Base-by-base conservation (phyloP, 768 basidiomycete species). In the Suillus subluteus region DNA sequence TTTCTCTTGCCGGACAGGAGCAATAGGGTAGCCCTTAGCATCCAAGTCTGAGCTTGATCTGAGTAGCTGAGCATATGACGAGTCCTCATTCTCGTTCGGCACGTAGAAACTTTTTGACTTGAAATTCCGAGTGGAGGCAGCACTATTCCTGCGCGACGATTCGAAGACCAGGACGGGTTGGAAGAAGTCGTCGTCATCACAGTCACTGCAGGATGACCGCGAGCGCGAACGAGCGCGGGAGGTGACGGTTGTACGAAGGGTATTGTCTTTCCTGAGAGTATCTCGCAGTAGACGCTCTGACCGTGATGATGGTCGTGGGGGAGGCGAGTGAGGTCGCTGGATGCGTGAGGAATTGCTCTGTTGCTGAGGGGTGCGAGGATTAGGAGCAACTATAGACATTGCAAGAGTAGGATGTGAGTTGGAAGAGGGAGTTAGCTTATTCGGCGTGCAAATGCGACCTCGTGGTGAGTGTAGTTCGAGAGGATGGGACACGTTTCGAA, bases 241-340 rank as follows among this genome's bases (percentile, higher is more conserved):
- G 43, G 65, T 74, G 71, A 48, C 70, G 67, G 62, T 66, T 55
- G 69, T 78, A 74, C 66, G 81, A 74, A 71, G 84, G 76, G 73
- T 79, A 72, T 69, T 80, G 75, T 78, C 84, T 70, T 81, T 87
- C 58, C 84, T 80, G 63, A 89, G 82, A 12, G 88, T 82, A 68
- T 88, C 83, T 62, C 87, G 80, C 59, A 89, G 80, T 56, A 89
- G 82, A 12, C 82, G 80, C 70, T 88, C 84, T 5, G 86, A 87
- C 64, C 86, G 81, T 43, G 84, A 84, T 0, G 85, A 78, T 0
- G 86, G 81, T 59, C 82, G 80, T 21, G 75, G 74, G 9, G 73
- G 72, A 58, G 74, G 71, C 26, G 74, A 71, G 59, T 63, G 65
- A 26, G 72, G 41, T 13, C 41, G 26, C 13, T 40, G 64, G 0